Base-by-base conservation (phyloP, 345 rosid species). In the Populus ilicifolia region DNA sequence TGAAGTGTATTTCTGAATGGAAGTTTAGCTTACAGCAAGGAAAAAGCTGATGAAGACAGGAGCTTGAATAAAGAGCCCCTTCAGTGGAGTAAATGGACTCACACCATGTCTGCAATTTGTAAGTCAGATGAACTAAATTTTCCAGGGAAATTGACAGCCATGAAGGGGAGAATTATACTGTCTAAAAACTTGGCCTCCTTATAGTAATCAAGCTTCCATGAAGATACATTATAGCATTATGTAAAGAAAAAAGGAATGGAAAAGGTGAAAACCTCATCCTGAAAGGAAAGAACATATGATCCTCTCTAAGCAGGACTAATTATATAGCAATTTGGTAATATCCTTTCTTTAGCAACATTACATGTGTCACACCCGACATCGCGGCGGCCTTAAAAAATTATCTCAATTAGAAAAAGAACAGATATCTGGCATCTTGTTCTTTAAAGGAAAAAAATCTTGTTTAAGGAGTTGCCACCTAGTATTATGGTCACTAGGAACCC, bases 21-120 rank as follows among this genome's bases (percentile, higher is more conserved):
- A 78, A 66, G 33, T 61, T 56, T 50, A 75, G 77, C 98, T 87
- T 92, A 93, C 98, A 23, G 96, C 99, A 48, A 91, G 87, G 85
- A 89, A 96, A 81, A 91, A 92, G 74, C 95, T 83, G 85, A 92
- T 48, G 70, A 93, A 92, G 63, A 96, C 62, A 67, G 98, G 95
- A 52, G 88, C 99, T 76, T 90, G 93, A 83, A 96, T 87, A 27
- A 93, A 78, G 33, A 90, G 77, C 78, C 99, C 98, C 84, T 93
- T 93, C 85, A 96, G 78, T 62, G 95, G 92, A 62, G 96, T 86
- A 61, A 93, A 85, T 1, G 98, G 97, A 82, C 80, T 88, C 81
- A 90, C 95, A 56, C 97, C 98, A 84, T 84, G 76, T 78, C 98
- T 93, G 91, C 75, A 87, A 70, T 41, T 74, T 73, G 30, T 56